Evolutionary conservation across 129 eudicot species (phyloP).

Genomic region (Saussurea involucrata): DNA sequence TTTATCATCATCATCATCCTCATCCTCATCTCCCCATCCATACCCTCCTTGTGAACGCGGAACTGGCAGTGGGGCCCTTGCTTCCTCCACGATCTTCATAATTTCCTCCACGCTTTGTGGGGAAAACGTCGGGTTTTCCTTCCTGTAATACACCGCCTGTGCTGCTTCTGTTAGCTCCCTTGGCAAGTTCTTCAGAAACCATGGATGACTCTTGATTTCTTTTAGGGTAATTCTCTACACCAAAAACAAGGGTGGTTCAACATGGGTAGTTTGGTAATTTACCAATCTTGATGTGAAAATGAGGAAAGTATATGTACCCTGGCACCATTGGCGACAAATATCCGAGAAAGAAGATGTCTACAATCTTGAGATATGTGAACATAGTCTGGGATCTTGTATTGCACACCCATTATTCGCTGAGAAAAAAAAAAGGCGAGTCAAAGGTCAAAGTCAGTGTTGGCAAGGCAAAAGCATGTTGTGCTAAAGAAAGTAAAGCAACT

Average conservation of each 20-base stretch:
- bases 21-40: slow-evolving; percentile 66
- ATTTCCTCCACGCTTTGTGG: slow-evolving; percentile 74
- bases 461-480: not conserved
- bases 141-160: slow-evolving; percentile 53
- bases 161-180: slow-evolving; percentile 64
- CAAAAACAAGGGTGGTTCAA: not conserved
- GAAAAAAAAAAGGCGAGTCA: slow-evolving; percentile 8
- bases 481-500: slow-evolving; percentile 8
- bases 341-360: slow-evolving; percentile 83
- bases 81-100: slow-evolving; percentile 83
- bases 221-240: slow-evolving; percentile 59
- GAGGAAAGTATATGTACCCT: slow-evolving; percentile 47
- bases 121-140: slow-evolving; percentile 56
- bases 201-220: slow-evolving; percentile 76
- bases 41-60: slow-evolving; percentile 58
- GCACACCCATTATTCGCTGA: slow-evolving; percentile 80
- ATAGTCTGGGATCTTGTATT: slow-evolving; percentile 89
- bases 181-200: slow-evolving; percentile 85
- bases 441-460: not conserved
- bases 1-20: slow-evolving; percentile 45
- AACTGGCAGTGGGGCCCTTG: slow-evolving; percentile 60
- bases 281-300: not conserved
- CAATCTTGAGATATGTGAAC: slow-evolving; percentile 96
- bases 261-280: not conserved
- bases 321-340: slow-evolving; percentile 65